Evolutionary conservation across 1,284 basidiomycete genomes (phyloP).

Genomic region (Apiotrichum gamsii): DNA sequence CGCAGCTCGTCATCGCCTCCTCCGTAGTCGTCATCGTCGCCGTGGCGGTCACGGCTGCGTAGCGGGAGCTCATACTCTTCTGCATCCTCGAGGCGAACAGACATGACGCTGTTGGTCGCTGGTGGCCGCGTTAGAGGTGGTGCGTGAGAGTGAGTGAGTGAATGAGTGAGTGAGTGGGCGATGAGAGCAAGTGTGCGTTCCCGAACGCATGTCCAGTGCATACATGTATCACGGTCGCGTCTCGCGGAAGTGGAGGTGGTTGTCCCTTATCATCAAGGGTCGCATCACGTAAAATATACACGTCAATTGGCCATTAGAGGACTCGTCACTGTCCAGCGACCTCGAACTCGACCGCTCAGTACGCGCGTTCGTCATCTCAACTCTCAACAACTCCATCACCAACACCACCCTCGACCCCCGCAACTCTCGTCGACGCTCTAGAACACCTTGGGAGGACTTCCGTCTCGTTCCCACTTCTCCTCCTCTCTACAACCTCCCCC

Average conservation of each 20-base stretch:
- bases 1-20: conserved; percentile 2
- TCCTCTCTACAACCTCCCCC: too few species aligned
- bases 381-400: too few species aligned
- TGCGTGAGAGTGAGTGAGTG: not conserved
- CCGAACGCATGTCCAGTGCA: too few species aligned
- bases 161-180: not conserved
- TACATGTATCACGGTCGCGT: not conserved
- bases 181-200: not conserved
- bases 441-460: too few species aligned
- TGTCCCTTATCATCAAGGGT: conserved; percentile 1
- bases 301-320: too few species aligned
- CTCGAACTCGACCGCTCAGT: too few species aligned
- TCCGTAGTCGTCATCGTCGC: conserved; percentile 6
- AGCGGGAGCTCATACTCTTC: conserved; percentile 41
- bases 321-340: too few species aligned
- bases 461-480: too few species aligned
- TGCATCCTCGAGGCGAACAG: conserved; percentile 19
- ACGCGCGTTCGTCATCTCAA: too few species aligned
- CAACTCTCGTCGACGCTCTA: not conserved
- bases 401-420: not conserved
- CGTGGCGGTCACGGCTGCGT: not conserved
- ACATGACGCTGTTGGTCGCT: too few species aligned
- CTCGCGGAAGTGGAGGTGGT: not conserved
- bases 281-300: too few species aligned
- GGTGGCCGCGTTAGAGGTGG: too few species aligned